Evolutionary conservation across 2,329 filamentous ascomycete genomes (phyloP), one percentile per base, ranked within the genome.

Genomic region (Cadophora gregata): DNA sequence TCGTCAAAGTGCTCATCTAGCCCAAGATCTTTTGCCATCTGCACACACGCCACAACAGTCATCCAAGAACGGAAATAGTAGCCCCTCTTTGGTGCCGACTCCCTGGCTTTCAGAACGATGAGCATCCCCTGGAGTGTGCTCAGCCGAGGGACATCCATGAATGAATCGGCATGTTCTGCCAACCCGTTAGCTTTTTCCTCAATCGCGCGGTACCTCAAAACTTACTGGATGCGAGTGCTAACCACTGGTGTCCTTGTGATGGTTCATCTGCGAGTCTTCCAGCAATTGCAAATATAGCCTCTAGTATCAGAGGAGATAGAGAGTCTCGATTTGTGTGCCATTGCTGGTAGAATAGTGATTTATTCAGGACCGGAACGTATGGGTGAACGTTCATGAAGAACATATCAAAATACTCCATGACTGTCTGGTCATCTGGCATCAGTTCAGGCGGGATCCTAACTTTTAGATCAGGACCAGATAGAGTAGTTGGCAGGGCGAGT

Each of bases 51-150:
- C 62, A 97, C 95, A 24, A 97, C 88, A 5, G 92, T 93, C 88
- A 97, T 97, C 95, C 96, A 98, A 0, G 96, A 98, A 45, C 95
- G 90, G 79, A 96, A 98, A 78, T 96, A 98, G 77, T 98, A 98
- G 0, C 96, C 96, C 67, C 93, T 89, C 76, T 97, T 97, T 0
- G 95, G 94, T 9, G 91, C 89, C n/a, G 92, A 91, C 78, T 98
- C 95, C 70, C 93, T 87, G 1, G 95, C 96, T 78, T 98, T 98
- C 51, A 97, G 81, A 21, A 97, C 84, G 53, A 98, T 89, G 53
- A 97, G 81, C 68, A 97, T 83, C 3, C 93, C 95, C 79, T 98
- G 95, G 10, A 98, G 88, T 0, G 96, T 98, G 79, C 93, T 97
- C 56, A 98, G 77, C 59, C 95, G 86, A 1, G 95, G 93, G 27